Conservation (phyloP, 371 early-diverging fungal genomes). For the Mucor indicus region DNA sequence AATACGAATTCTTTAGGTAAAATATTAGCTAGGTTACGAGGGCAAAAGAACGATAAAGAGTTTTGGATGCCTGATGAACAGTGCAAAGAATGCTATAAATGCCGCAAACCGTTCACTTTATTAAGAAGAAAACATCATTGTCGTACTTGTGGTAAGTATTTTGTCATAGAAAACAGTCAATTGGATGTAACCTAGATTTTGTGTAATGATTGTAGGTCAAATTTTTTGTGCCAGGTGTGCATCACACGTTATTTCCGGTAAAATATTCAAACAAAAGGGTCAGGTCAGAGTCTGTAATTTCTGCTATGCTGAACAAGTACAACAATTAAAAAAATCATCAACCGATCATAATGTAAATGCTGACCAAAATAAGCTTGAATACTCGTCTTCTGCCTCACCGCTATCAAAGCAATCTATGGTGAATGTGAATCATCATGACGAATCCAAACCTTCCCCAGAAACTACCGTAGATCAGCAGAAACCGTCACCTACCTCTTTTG, state of each 20-base stretch:
- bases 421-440: not conserved
- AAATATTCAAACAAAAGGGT: conserved; percentile 67
- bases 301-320: conserved; percentile 57
- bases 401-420: not conserved
- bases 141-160: conserved; percentile 72
- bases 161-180: not conserved
- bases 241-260: conserved; percentile 71
- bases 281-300: conserved; percentile 79
- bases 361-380: too few species aligned
- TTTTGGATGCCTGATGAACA: conserved; percentile 89
- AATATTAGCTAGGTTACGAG: conserved; percentile 56
- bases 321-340: conserved; percentile 24
- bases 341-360: not conserved
- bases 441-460: not conserved
- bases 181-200: not conserved
- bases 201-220: conserved; percentile 43
- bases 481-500: not conserved
- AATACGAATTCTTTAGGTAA: conserved; percentile 58
- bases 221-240: conserved; percentile 85
- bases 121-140: conserved; percentile 84
- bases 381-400: not conserved
- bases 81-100: conserved; percentile 82
- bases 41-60: conserved; percentile 64
- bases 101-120: conserved; percentile 69
- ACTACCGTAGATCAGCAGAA: not conserved